These are phyloP conservation scores for Pezicula neosporulosa DNA, from an alignment of 2,329 filamentous ascomycete species.

Conservation along the genomic window DNA sequence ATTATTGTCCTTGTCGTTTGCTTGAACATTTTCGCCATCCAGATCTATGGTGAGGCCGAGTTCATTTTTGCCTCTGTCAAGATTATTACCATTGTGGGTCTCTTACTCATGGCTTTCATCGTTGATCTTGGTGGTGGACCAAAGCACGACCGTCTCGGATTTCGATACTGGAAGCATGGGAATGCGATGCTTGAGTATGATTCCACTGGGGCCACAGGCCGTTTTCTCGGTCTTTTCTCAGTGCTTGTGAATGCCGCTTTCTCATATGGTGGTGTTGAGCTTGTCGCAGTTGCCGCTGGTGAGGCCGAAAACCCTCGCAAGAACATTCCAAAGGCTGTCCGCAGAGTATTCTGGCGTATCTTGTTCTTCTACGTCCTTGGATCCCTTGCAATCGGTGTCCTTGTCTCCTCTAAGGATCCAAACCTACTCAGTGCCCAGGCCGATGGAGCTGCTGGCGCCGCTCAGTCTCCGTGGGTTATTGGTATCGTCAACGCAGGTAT, in stretches of 20 bases:
- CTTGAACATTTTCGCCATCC: constrained; percentile 55
- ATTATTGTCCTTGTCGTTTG: constrained; percentile 32
- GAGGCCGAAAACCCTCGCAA: constrained; percentile 68
- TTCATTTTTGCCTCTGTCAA: constrained; percentile 58
- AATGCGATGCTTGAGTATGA: constrained; percentile 68
- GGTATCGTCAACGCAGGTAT: constrained; percentile 67
- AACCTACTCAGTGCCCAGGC: constrained; percentile 61
- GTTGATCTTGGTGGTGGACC: constrained; percentile 84
- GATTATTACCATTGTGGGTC: constrained; percentile 56
- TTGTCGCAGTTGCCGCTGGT: constrained; percentile 50
- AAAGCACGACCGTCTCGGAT: constrained; percentile 66
- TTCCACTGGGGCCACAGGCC: constrained; percentile 60
- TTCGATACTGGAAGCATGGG: constrained; percentile 64
- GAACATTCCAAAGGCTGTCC: constrained; percentile 71
- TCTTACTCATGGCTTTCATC: constrained; percentile 76
- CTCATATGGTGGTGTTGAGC: constrained; percentile 43
- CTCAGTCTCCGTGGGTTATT: constrained; percentile 63
- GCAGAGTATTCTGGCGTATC: constrained; percentile 75
- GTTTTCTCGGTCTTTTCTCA: constrained; percentile 63
- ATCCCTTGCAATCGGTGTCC: constrained; percentile 66
- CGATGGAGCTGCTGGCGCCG: constrained; percentile 59
- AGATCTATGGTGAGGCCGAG: constrained; percentile 58
- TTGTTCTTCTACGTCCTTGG: constrained; percentile 73
- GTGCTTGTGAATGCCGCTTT: constrained; percentile 46
- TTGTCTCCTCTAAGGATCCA: constrained; percentile 66